phyloP scores from a whole-genome alignment of 2,329 filamentous ascomycete species.

The Proliferodiscus dingleyae region DNA sequence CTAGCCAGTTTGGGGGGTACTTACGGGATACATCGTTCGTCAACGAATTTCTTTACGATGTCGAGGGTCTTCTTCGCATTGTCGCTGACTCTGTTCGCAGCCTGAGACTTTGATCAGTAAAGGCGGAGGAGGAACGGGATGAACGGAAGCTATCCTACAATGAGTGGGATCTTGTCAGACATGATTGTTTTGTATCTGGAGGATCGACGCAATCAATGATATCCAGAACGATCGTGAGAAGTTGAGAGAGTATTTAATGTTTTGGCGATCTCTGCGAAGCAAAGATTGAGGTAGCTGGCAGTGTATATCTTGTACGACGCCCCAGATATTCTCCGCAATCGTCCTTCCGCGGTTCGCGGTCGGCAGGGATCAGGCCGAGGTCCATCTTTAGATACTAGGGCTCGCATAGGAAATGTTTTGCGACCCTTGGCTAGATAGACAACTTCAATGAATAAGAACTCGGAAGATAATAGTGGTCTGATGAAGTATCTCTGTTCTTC shows the following conservation, averaged over 20 bases:
- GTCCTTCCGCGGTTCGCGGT: conserved; percentile 12
- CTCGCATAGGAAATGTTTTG: too few relatives aligned
- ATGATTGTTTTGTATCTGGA: too few relatives aligned
- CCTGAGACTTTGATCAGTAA: conserved; percentile 23
- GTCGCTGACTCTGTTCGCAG: conserved; percentile 62
- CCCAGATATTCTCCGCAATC: conserved; percentile 10
- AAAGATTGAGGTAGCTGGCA: neutral
- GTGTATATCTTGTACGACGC: too few relatives aligned
- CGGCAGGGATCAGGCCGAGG: conserved; percentile 14
- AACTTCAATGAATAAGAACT: too few relatives aligned
- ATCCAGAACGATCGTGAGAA: too few relatives aligned
- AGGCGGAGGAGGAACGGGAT: conserved; percentile 5
- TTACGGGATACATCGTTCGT: conserved; percentile 86
- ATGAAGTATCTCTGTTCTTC: too few relatives aligned
- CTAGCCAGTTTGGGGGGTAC: conserved; percentile 22
- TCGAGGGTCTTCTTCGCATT: conserved; percentile 80
- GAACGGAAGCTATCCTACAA: conserved; percentile 34
- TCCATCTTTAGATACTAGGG: conserved; percentile 6
- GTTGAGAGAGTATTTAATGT: too few relatives aligned
- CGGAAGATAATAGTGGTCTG: too few relatives aligned
- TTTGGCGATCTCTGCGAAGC: too few relatives aligned
- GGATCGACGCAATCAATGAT: conserved; percentile 1
- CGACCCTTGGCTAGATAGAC: too few relatives aligned
- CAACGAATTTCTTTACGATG: conserved; percentile 88
- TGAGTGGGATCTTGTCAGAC: conserved; percentile 43